Conservation (phyloP, 805 yeast genomes). For the Clavispora vitiphila region DNA sequence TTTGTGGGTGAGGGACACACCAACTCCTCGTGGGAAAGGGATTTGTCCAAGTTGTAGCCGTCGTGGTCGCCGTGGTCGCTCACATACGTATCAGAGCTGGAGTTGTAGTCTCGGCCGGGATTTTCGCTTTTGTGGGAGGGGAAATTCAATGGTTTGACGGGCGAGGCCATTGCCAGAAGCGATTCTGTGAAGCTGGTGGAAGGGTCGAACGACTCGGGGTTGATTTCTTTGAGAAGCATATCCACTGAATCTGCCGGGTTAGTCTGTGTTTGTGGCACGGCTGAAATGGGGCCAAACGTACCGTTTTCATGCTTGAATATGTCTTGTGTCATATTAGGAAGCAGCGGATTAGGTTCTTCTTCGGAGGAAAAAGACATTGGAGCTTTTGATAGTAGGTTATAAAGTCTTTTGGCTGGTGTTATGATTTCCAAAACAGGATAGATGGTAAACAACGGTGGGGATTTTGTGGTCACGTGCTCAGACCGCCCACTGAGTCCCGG, state of each 20-base stretch:
- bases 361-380: not conserved
- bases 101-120: slow-evolving; percentile 27
- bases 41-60: not conserved
- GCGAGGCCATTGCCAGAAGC: slow-evolving; percentile 15
- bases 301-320: slow-evolving; percentile 25
- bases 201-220: slow-evolving; percentile 8
- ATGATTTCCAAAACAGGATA: not conserved
- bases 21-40: not conserved
- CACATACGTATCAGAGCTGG: slow-evolving; percentile 39
- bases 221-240: slow-evolving; percentile 24
- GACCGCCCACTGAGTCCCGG: no score
- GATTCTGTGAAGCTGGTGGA: not conserved
- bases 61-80: slow-evolving; percentile 22
- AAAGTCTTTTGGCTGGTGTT: not conserved
- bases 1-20: slow-evolving; percentile 27
- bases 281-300: slow-evolving; percentile 11
- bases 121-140: slow-evolving; percentile 10
- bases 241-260: slow-evolving; percentile 26
- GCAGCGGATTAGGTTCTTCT: not conserved
- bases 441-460: not conserved
- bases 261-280: slow-evolving; percentile 8
- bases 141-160: slow-evolving; percentile 31
- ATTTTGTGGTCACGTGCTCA: not conserved
- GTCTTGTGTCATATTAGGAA: slow-evolving; percentile 5
- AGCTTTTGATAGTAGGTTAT: not conserved